Evolutionary conservation across 768 basidiomycete genomes (phyloP), one percentile per base, ranked within the genome.

Genomic region (Boletus eberwhitei): DNA sequence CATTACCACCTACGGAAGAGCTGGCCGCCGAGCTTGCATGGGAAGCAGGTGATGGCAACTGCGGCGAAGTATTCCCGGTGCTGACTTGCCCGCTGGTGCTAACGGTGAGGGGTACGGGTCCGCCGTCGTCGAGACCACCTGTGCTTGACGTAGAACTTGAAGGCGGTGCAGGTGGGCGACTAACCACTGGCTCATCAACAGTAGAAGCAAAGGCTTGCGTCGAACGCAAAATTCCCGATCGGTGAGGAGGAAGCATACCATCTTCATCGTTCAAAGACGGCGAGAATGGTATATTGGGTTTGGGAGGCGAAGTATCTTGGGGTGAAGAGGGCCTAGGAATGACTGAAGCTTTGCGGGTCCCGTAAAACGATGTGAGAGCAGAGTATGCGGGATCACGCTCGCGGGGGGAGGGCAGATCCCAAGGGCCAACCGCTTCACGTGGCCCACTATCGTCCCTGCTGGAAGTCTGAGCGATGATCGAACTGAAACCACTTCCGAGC

Each of bases 31-130:
- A 77, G 37, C 85, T 82, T 9, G 79, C 75, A 52, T 84, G 82
- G 21, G 87, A 88, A 45, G 82, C 82, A 42, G 90, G 90, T 5
- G 87, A 89, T 14, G 89, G 87, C 29, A 90, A 66, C 64, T 90
- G 87, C 4, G 89, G 89, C 16, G 89, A 90, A 31, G 73, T 67
- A 52, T 67, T 71, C 19, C 69, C 69, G 2, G 67, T 59, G 22
- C 56, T 76, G 63, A 56, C 50, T 48, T 63, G 68, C 24, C 58
- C 70, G 9, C 75, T 75, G 0, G 80, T 85, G 54, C 75, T 82
- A 46, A 87, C 77, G 14, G 79, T 79, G 11, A 71, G 70, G 32
- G 68, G 58, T 6, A 55, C 38, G 24, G 67, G 60, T 5, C 60
- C 59, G 8, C 61, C 52, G 12, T 68, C 67, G 8, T 73, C 71